Evolutionary conservation across 202 grass and related monocot genomes (phyloP).

Genomic region (Schoenoplectus triqueter): DNA sequence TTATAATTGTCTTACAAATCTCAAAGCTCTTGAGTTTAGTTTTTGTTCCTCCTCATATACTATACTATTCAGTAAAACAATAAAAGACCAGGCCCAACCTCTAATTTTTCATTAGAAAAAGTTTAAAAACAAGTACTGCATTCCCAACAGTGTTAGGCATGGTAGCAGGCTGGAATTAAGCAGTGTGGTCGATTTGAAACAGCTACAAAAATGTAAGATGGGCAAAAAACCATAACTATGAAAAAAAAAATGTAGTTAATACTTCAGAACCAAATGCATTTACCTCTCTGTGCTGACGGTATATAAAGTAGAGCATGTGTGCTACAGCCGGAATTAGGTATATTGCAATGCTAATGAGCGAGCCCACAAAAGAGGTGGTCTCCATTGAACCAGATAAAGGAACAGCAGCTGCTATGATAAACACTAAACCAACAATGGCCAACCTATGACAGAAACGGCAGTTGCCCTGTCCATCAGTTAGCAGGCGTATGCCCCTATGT

Average conservation of each 20-base stretch:
- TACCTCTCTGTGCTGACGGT: neutral
- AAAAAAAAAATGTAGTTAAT: neutral
- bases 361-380: neutral
- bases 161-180: neutral
- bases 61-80: too few species aligned
- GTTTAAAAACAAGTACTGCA: too few species aligned
- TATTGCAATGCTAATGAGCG: neutral
- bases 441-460: neutral
- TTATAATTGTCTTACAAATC: too few species aligned
- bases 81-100: too few species aligned
- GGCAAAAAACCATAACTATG: neutral
- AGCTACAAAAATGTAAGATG: neutral
- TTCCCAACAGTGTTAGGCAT: neutral
- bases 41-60: too few species aligned
- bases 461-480: neutral
- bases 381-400: slow-evolving; percentile 9
- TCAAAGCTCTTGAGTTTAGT: too few species aligned
- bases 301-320: neutral
- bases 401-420: neutral
- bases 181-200: neutral
- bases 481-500: neutral
- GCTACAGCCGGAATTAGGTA: neutral
- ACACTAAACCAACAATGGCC: neutral
- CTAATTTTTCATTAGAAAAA: too few species aligned
- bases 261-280: neutral